These are phyloP conservation scores for Claviceps lovelessii DNA, from an alignment of 2,329 filamentous ascomycete species.

Conservation along the genomic window DNA sequence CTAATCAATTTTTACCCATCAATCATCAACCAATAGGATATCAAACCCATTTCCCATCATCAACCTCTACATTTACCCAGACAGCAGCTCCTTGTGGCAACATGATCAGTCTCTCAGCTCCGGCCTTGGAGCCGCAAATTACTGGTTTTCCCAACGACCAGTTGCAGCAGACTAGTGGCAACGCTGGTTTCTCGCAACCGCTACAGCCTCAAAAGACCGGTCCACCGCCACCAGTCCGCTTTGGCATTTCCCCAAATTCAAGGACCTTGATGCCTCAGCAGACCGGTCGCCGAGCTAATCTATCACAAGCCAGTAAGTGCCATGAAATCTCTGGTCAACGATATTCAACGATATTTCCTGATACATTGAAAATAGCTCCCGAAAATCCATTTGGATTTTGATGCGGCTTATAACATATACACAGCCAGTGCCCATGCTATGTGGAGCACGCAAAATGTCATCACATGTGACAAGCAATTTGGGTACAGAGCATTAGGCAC, in stretches of 20 bases:
- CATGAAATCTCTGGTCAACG: background rate
- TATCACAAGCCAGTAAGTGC: conserved; percentile 83
- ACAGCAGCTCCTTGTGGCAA: conserved; percentile 27
- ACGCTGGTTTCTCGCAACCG: conserved; percentile 37
- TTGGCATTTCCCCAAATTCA: conserved; percentile 58
- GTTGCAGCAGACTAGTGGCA: conserved; percentile 34
- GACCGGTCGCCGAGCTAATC: conserved; percentile 78
- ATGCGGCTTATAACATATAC: background rate
- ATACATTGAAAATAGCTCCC: conserved; percentile 23
- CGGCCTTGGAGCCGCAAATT: conserved; percentile 44
- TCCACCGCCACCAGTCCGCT: conserved; percentile 74
- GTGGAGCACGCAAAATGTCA: background rate
- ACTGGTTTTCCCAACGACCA: conserved; percentile 37
- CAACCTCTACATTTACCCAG: conserved; percentile 29
- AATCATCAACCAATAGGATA: conserved; percentile 54
- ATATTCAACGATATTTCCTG: background rate
- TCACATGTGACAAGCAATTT: background rate
- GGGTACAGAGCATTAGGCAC: background rate
- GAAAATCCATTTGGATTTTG: conserved; percentile 41
- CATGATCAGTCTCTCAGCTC: conserved; percentile 45
- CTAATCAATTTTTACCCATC: conserved; percentile 30
- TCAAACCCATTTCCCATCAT: conserved; percentile 22
- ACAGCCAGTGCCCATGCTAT: background rate
- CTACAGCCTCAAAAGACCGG: conserved; percentile 35
- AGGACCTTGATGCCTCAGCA: conserved; percentile 74